These are phyloP conservation scores for Chaetothyriales sp. DNA, from an alignment of 2,329 filamentous ascomycete genomes.

Conservation along the genomic window DNA sequence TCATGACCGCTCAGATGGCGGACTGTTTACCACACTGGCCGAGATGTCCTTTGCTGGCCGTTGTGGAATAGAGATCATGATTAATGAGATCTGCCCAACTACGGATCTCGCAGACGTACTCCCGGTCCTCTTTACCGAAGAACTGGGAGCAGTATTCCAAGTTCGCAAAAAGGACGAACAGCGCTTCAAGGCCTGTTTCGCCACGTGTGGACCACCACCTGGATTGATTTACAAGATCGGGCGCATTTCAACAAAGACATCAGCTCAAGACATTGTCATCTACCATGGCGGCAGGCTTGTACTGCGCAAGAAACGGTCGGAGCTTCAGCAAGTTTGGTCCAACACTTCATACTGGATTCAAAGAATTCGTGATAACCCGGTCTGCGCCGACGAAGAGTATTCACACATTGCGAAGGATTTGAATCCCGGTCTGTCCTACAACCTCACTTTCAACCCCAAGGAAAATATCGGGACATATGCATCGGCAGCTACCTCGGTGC, in stretches of 20 bases:
- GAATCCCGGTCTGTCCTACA: conserved; percentile 74
- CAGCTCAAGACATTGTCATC: conserved; percentile 63
- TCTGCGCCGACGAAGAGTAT: conserved; percentile 72
- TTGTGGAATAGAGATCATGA: conserved; percentile 69
- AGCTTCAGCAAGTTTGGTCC: conserved; percentile 78
- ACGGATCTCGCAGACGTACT: conserved; percentile 51
- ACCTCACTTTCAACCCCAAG: conserved; percentile 62
- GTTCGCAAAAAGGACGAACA: conserved; percentile 70
- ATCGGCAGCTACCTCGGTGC: conserved; percentile 32
- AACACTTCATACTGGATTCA: conserved; percentile 85
- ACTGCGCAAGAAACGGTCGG: conserved; percentile 51
- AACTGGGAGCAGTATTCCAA: conserved; percentile 92
- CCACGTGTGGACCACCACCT: conserved; percentile 69
- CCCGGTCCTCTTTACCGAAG: conserved; percentile 82
- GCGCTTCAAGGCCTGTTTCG: conserved; percentile 77
- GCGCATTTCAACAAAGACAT: conserved; percentile 45
- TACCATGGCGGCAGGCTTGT: conserved; percentile 55
- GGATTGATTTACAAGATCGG: conserved; percentile 76
- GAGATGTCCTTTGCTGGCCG: conserved; percentile 99
- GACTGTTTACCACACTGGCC: conserved; percentile 72
- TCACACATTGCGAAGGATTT: conserved; percentile 55
- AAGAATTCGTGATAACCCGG: conserved; percentile 71
- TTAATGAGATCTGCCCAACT: conserved; percentile 51
- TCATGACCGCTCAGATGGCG: conserved; percentile 87
- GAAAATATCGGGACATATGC: conserved; percentile 38